A percentile compares a stretch with the other conserved stretches of the same genome.
Conservation (phyloP, 306 rosid genomes). For the Quercus variabilis region DNA sequence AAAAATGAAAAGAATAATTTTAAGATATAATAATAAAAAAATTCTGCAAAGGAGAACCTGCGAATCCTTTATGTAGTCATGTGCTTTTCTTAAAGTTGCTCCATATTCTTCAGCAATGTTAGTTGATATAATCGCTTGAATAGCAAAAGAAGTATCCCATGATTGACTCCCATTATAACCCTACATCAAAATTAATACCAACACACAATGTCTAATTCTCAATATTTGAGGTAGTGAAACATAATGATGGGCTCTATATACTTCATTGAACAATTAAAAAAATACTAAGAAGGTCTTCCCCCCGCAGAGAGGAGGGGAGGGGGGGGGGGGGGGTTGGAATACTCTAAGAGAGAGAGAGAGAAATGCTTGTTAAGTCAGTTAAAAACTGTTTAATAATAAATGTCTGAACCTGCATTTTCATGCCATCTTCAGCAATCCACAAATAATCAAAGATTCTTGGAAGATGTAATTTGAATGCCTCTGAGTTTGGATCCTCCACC, state of each 20-base stretch:
- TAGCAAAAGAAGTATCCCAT: conserved; percentile 84
- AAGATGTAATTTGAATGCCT: conserved; percentile 81
- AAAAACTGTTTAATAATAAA: neutral
- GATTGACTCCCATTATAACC: conserved; percentile 97
- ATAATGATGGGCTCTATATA: neutral
- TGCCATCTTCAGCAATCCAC: conserved; percentile 96
- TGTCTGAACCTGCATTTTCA: conserved; percentile 80
- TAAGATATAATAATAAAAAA: conserved; percentile 12
- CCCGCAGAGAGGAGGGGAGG: no score
- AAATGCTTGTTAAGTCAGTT: neutral
- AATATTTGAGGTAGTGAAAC: neutral
- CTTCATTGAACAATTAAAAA: neutral
- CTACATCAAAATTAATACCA: conserved; percentile 37
- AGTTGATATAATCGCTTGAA: conserved; percentile 83
- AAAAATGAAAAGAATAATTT: neutral
- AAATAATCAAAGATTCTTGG: conserved; percentile 79
- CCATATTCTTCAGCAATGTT: conserved; percentile 63
- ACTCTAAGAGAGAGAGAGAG: neutral
- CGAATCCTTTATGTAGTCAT: conserved; percentile 59
- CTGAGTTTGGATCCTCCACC: conserved; percentile 84
- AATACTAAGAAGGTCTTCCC: neutral
- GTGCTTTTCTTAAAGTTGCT: conserved; percentile 71
- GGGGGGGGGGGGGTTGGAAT: neutral
- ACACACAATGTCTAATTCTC: neutral
- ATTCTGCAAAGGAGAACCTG: conserved; percentile 43